Evolutionary conservation across 345 rosid genomes (phyloP), one percentile per base, ranked within the genome.

Genomic region (Arabis alpina): DNA sequence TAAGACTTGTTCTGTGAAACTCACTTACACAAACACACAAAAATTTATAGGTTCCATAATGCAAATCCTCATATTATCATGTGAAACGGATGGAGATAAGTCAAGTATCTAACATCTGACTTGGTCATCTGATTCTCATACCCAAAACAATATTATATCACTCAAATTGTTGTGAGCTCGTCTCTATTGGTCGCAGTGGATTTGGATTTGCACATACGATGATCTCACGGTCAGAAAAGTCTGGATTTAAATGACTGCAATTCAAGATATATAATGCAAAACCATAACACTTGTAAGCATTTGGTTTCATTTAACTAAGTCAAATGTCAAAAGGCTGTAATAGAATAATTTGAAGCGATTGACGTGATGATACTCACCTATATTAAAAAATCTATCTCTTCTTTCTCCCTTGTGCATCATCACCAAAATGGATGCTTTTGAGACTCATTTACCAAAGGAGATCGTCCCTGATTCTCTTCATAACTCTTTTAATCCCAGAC

Each of bases 401-500:
- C 32, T 45, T 13, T 59, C 15, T 4, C 14, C 34, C 23, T 60
- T 28, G 15, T 28, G 42, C 57, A 54, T 36, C 64, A 54, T 25
- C 41, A 54, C 42, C 42, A 39, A 8, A 72, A 64, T 64, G 76
- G 42, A 64, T 45, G 52, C 44, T 15, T 72, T 39, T 8, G 71
- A 55, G 51, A 54, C n/a, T 37, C 64, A 48, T 54, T 48, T 64
- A 45, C 70, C 57, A 0, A 55, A 49, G 24, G 77, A 56, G 54
- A 50, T 42, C 16, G 39, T 50, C 2, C 13, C 61, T n/a, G 81
- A 84, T 27, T 82, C 76, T 16, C 49, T 61, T 5, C 75, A 70
- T 40, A 16, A 47, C 43, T 80, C 84, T 60, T 76, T 80, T 4
- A 50, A 54, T n/a, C 37, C 73, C 0, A 76, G 78, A 15, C 32